A percentile compares a stretch with the other conserved stretches of the same genome.
These are phyloP conservation scores for Fusarium domesticum DNA, from an alignment of 2,329 filamentous ascomycete species.

Conservation along the genomic window DNA sequence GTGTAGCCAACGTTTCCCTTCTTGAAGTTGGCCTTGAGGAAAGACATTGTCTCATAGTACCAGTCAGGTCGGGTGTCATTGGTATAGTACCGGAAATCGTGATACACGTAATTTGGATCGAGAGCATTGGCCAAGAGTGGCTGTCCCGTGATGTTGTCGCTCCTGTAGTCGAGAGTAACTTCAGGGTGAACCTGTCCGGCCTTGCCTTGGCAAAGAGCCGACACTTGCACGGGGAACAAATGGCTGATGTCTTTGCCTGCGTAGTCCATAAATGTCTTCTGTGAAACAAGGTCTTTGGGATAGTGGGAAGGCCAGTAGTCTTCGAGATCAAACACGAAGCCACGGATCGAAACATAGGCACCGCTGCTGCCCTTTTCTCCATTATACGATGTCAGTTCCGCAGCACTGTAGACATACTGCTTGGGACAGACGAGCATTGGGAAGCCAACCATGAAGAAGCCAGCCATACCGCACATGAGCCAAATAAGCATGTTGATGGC, in stretches of 20 bases:
- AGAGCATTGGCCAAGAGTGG: conserved; percentile 61
- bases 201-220: conserved; percentile 79
- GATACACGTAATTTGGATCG: conserved; percentile 76
- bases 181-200: conserved; percentile 62
- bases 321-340: conserved; percentile 80
- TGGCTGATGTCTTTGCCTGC: conserved; percentile 82
- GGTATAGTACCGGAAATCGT: conserved; percentile 85
- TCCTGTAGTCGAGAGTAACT: conserved; percentile 82
- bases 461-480: conserved; percentile 71
- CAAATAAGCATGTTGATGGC: conserved; percentile 98
- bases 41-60: conserved; percentile 85
- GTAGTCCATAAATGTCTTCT: conserved; percentile 68
- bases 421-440: conserved; percentile 86
- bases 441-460: conserved; percentile 89
- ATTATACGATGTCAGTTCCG: conserved; percentile 71
- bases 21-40: conserved; percentile 73
- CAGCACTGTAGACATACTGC: conserved; percentile 79
- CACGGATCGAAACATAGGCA: conserved; percentile 79
- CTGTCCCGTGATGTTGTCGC: conserved; percentile 69
- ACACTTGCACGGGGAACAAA: conserved; percentile 92
- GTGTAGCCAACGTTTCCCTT: conserved; percentile 88
- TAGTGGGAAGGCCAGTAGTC: conserved; percentile 76
- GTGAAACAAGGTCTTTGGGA: conserved; percentile 50
- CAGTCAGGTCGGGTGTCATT: conserved; percentile 84
- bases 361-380: conserved; percentile 61